Evolutionary conservation across 148 eudicot genomes (phyloP).

Genomic region (Agrostemma githago): DNA sequence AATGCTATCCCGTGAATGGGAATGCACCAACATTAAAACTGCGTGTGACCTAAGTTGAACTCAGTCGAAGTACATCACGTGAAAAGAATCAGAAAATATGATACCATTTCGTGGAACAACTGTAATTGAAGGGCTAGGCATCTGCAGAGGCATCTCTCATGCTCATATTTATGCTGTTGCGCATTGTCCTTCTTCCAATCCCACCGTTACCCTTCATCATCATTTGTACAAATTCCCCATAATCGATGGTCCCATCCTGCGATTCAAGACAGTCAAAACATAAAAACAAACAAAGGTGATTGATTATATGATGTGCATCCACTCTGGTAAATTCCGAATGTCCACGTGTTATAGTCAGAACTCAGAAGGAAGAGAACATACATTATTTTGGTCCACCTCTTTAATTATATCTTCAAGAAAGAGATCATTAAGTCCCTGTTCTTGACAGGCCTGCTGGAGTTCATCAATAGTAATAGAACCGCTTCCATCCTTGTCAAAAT

Average conservation of each 20-base stretch:
- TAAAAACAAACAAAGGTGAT: neutral
- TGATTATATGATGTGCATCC: neutral
- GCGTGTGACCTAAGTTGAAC: neutral
- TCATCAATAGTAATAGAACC: constrained; percentile 78
- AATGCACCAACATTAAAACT: neutral
- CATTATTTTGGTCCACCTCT: constrained; percentile 93
- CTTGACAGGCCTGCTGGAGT: constrained; percentile 86
- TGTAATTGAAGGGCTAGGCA: constrained; percentile 25
- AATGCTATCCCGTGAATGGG: neutral
- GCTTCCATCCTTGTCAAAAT: constrained; percentile 43
- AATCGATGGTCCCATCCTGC: constrained; percentile 94
- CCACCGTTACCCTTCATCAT: constrained; percentile 88
- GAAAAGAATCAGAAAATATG: neutral
- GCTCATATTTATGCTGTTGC: constrained; percentile 67
- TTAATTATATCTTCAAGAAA: constrained; percentile 70
- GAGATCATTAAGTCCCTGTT: constrained; percentile 73
- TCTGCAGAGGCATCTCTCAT: constrained; percentile 64
- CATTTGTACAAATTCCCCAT: constrained; percentile 96
- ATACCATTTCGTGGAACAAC: constrained; percentile 11
- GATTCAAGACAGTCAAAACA: neutral
- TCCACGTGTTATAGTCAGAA: constrained; percentile 1
- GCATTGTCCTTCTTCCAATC: constrained; percentile 90
- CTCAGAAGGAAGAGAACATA: constrained; percentile 25
- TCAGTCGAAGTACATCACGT: neutral
- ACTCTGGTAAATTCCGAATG: neutral